Evolutionary conservation across 169 alveolate genomes (phyloP).

Genomic region (Amoebophrya sp.): DNA sequence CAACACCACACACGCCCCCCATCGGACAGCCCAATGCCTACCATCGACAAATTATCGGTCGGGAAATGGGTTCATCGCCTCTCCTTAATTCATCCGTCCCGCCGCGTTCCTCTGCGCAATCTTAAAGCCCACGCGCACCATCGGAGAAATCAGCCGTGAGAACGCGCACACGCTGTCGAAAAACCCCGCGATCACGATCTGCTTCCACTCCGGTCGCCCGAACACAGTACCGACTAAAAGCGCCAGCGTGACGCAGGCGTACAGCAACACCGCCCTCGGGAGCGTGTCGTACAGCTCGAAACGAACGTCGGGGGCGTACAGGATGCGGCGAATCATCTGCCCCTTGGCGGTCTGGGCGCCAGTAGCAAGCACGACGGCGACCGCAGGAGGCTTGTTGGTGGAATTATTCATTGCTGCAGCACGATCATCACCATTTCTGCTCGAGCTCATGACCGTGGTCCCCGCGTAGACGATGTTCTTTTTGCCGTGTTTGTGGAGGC

Average conservation of each 20-base stretch:
- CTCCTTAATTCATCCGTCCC: neutral
- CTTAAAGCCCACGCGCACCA: neutral
- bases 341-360: conserved; percentile 13
- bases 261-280: neutral
- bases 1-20: too few relatives aligned
- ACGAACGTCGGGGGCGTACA: neutral
- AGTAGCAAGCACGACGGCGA: conserved; percentile 6
- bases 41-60: too few relatives aligned
- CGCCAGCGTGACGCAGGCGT: neutral
- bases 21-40: too few relatives aligned
- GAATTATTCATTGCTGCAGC: neutral
- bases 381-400: neutral
- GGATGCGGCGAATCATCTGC: neutral
- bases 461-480: conserved; percentile 7
- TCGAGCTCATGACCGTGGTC: neutral
- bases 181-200: neutral
- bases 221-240: neutral
- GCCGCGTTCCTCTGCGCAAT: neutral
- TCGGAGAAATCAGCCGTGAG: neutral
- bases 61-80: too few relatives aligned
- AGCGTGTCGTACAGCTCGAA: neutral
- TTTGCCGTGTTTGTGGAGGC: neutral
- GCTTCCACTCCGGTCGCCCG: neutral
- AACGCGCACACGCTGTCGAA: neutral
- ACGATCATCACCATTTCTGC: neutral